Conservation (phyloP, 2,329 filamentous ascomycete species). For the Diaporthe vexans region DNA sequence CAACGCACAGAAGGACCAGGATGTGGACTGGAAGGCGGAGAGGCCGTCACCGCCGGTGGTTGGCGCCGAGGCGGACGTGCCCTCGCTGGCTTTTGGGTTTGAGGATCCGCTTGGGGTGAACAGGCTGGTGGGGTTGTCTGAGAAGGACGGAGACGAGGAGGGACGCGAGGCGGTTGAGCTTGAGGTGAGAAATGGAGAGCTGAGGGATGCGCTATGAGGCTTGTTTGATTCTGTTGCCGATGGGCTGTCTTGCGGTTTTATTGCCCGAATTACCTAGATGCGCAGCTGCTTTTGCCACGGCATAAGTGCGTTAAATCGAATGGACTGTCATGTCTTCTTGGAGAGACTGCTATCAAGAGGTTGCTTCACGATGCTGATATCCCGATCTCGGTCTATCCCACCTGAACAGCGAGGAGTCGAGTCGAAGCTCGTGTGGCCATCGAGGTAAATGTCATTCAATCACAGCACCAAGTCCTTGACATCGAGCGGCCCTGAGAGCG, state of each 20-base stretch:
- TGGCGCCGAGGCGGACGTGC: background rate
- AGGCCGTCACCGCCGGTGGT: background rate
- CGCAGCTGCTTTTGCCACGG: background rate
- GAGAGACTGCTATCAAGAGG: no score
- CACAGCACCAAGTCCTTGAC: background rate
- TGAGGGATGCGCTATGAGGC: no score
- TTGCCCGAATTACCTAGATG: background rate
- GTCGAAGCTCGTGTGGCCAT: background rate
- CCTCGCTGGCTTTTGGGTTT: conserved; percentile 1
- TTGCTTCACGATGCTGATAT: background rate
- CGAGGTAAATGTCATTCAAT: background rate
- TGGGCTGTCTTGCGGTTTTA: background rate
- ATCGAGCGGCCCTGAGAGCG: background rate
- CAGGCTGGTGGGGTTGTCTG: background rate
- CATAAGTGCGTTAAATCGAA: background rate
- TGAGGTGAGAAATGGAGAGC: background rate
- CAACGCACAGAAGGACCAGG: no score
- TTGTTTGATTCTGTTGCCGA: no score
- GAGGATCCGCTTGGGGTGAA: conserved; percentile 37
- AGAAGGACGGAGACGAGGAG: background rate
- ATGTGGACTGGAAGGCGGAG: background rate
- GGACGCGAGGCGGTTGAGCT: background rate
- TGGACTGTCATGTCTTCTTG: background rate
- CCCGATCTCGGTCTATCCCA: background rate
- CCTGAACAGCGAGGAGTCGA: background rate